Percentiles rank a stretch among this genome's conserved stretches.
phyloP scores from a whole-genome alignment of 1,139 yeast species.

The Chernovozyma aurita region DNA sequence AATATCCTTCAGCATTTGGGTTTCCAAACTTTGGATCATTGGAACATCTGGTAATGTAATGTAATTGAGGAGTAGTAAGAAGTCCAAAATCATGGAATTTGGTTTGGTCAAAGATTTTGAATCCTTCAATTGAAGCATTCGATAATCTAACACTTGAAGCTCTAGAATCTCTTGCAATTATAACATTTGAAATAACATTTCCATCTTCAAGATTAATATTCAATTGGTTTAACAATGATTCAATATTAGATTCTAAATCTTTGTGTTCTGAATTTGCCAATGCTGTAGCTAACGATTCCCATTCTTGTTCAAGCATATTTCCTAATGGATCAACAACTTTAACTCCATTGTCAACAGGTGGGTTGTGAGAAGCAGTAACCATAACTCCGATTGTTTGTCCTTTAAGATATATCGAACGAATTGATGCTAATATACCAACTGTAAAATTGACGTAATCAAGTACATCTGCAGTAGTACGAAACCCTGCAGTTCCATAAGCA shows the following conservation, averaged over 20 bases:
- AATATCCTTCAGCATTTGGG: constrained; percentile 68
- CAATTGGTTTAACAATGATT: constrained; percentile 25
- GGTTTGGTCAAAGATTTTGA: constrained; percentile 45
- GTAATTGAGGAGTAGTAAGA: constrained; percentile 92
- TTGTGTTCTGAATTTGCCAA: constrained; percentile 68
- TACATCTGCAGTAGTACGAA: constrained; percentile 68
- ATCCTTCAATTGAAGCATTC: constrained; percentile 63
- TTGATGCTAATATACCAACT: constrained; percentile 75
- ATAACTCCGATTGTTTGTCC: constrained; percentile 81
- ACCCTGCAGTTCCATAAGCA: constrained; percentile 95
- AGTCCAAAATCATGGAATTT: constrained; percentile 56
- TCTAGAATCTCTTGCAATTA: constrained; percentile 70
- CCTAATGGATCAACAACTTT: constrained; percentile 93
- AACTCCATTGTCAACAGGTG: constrained; percentile 94
- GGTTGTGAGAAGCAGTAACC: constrained; percentile 98
- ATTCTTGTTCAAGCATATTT: constrained; percentile 77
- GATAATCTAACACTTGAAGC: constrained; percentile 71
- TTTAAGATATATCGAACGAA: constrained; percentile 67
- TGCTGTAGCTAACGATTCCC: constrained; percentile 81
- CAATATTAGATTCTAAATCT: constrained; percentile 23
- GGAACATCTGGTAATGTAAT: constrained; percentile 71
- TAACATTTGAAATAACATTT: constrained; percentile 19
- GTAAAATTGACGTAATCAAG: constrained; percentile 83
- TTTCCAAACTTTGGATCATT: constrained; percentile 64
- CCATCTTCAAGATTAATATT: constrained; percentile 29